These are phyloP conservation scores for Leishmania gerbilli DNA, from an alignment of 208 protist species.

Conservation along the genomic window DNA sequence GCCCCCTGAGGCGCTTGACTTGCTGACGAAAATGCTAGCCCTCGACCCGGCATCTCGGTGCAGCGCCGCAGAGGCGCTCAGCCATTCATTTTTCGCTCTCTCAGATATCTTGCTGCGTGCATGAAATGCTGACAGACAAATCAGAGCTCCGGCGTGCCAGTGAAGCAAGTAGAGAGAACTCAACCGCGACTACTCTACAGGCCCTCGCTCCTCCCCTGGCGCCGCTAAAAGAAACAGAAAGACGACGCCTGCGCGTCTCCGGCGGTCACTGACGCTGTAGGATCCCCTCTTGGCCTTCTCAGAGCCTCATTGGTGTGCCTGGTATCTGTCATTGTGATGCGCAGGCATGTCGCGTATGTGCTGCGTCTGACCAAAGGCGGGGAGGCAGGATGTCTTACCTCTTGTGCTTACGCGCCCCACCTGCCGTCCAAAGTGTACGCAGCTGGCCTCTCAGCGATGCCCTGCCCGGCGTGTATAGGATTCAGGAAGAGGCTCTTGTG, in stretches of 20 bases:
- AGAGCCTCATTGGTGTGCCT: not conserved
- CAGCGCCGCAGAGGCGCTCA: constrained; percentile 53
- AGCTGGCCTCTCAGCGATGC: not conserved
- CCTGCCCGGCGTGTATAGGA: not conserved
- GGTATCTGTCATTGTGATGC: not conserved
- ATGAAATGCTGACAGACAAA: not conserved
- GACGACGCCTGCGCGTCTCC: not conserved
- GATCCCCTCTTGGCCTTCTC: not conserved
- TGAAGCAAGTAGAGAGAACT: not conserved
- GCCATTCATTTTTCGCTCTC: constrained; percentile 59
- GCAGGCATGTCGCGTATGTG: not conserved
- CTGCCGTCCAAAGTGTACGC: too few species aligned
- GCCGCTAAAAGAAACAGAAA: not conserved
- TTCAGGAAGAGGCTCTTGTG: not conserved
- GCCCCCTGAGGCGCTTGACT: constrained; percentile 45
- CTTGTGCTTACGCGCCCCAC: not conserved
- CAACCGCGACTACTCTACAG: too few species aligned
- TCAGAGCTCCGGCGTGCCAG: not conserved
- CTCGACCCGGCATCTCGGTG: constrained; percentile 56
- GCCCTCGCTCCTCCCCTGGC: too few species aligned
- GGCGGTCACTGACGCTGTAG: not conserved
- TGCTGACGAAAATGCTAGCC: constrained; percentile 54
- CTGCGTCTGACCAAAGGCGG: not conserved
- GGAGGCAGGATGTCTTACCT: not conserved
- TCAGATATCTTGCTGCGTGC: not conserved